phyloP scores from a whole-genome alignment of 2,329 filamentous ascomycete species.

The Nemania sp. region DNA sequence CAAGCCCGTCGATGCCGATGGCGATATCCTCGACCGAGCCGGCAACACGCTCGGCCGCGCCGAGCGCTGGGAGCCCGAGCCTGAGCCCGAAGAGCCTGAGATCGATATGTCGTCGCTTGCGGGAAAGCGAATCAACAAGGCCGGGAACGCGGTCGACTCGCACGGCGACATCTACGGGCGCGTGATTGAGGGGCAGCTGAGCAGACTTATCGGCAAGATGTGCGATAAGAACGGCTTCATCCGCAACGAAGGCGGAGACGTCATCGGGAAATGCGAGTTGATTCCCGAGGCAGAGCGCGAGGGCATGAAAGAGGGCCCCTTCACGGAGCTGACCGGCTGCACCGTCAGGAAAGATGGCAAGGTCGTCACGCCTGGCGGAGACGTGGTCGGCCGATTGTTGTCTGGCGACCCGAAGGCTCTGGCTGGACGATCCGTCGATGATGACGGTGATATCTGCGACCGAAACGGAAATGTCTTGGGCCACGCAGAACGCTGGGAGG shows the following conservation, averaged over 20 bases:
- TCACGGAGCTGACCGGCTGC: slow-evolving; percentile 67
- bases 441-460: slow-evolving; percentile 82
- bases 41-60: slow-evolving; percentile 70
- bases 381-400: slow-evolving; percentile 72
- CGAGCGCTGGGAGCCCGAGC: slow-evolving; percentile 65
- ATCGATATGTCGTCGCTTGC: slow-evolving; percentile 65
- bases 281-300: slow-evolving; percentile 69
- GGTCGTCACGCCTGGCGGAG: slow-evolving; percentile 67
- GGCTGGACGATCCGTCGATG: slow-evolving; percentile 74
- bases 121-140: slow-evolving; percentile 74
- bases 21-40: slow-evolving; percentile 69
- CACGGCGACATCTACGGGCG: slow-evolving; percentile 63
- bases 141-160: slow-evolving; percentile 63
- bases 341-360: slow-evolving; percentile 72
- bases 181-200: slow-evolving; percentile 68
- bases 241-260: slow-evolving; percentile 72
- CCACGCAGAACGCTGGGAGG: slow-evolving; percentile 64
- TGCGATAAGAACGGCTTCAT: slow-evolving; percentile 74
- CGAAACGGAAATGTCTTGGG: slow-evolving; percentile 68
- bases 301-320: slow-evolving; percentile 67
- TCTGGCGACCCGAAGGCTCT: slow-evolving; percentile 74
- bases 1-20: slow-evolving; percentile 69
- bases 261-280: slow-evolving; percentile 70
- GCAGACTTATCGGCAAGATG: slow-evolving; percentile 68
- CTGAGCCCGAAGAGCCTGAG: slow-evolving; percentile 53